Base-by-base conservation (phyloP, 2,329 filamentous ascomycete genomes). In the Claviceps fusiformis region DNA sequence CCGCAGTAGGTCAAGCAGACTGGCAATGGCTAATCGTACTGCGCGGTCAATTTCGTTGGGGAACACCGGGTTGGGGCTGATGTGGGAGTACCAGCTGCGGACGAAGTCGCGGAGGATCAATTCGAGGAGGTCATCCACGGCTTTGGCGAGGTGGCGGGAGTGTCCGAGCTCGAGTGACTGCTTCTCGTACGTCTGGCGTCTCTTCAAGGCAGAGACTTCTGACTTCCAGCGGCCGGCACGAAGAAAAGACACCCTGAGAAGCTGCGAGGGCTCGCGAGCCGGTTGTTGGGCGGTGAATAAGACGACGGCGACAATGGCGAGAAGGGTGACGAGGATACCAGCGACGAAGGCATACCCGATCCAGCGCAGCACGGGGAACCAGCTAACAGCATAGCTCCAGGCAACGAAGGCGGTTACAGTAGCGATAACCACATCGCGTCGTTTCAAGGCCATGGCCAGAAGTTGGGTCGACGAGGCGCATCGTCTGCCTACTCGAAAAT, bases 321-420 rank as follows among this genome's bases (percentile, higher is more conserved):
- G 68, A 52, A 77, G 65, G 50, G 83, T 73, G 59, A 82, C 65
- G 59, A 85, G 62, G 59, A 78, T 73, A 60, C 93, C 92, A 60
- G 80, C 71, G 61, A 86, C 73, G 68, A 97, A 89, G 62, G 91
- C 89, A 70, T 95, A 87, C 63, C 87, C 88, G 46, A 88, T 77
- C 79, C 87, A 95, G 68, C 89, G 89, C 61, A 97, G 75, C 57
- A 83, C 74, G 35, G 92, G 90, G 63, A 90, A 76, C 84, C 87
- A 95, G 73, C 87, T 84, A 62, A 89, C 85, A 57, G 86, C 79
- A 68, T 91, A 85, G 59, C 88, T 87, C 92, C 92, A 97, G 67
- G 89, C 85, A 68, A 96, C 75, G 71, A 95, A 89, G 69, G 77
- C 79, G 69, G 78, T 82, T 68, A 86, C 69, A 69, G 78, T 79